These are phyloP conservation scores for Alternaria consortialis DNA, from an alignment of 2,329 filamentous ascomycete genomes.

Conservation along the genomic window DNA sequence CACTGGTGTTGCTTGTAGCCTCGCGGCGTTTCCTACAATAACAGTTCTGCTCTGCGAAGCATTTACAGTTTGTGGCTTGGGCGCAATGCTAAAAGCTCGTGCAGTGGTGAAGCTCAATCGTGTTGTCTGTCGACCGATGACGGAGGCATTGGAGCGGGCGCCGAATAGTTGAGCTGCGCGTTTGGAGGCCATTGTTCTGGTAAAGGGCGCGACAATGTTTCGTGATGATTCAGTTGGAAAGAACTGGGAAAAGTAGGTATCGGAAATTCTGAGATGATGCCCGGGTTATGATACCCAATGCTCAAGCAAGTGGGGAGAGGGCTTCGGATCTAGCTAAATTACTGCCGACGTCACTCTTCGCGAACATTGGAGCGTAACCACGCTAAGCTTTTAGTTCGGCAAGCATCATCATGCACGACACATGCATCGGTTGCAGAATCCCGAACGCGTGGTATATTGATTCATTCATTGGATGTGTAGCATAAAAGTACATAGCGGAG, in stretches of 20 bases:
- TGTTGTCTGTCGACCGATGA: conserved; percentile 15
- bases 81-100: conserved; percentile 14
- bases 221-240: background rate
- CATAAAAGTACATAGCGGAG: background rate
- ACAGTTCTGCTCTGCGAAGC: background rate
- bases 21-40: background rate
- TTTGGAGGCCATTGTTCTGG: conserved; percentile 31
- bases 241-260: background rate
- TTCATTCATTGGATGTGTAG: background rate
- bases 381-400: conserved; percentile 16
- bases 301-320: conserved; percentile 16
- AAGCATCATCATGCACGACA: background rate
- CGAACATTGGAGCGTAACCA: conserved; percentile 11
- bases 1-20: background rate
- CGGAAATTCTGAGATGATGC: background rate
- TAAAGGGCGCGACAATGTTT: background rate
- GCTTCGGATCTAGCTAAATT: conserved; percentile 29
- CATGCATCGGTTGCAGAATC: background rate
- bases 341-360: conserved; percentile 35
- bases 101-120: conserved; percentile 16
- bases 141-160: conserved; percentile 20
- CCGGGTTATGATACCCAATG: background rate
- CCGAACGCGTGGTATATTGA: background rate
- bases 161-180: conserved; percentile 23
- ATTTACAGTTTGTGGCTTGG: conserved; percentile 1